Conservation (phyloP, 1,284 basidiomycete genomes). For the Exsudoporus floridanus region DNA sequence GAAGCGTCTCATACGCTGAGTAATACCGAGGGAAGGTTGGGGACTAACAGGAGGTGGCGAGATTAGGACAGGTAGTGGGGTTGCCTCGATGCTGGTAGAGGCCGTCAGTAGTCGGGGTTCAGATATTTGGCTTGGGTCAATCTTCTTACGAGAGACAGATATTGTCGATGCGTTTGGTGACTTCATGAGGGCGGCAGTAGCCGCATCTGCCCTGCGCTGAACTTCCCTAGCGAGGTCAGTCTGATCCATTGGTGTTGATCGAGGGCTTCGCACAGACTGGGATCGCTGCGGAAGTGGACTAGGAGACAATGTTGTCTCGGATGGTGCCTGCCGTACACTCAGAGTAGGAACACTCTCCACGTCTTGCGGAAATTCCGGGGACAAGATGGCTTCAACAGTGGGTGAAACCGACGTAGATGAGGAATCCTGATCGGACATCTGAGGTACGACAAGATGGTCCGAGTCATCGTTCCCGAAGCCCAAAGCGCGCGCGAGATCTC, state of each 20-base stretch:
- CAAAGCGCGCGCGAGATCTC: conserved; percentile 68
- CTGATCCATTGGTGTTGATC: conserved; percentile 43
- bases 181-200: conserved; percentile 66
- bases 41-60: conserved; percentile 28
- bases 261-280: conserved; percentile 39
- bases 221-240: conserved; percentile 61
- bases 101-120: conserved; percentile 70
- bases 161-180: conserved; percentile 40
- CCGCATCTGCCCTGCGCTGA: conserved; percentile 67
- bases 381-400: conserved; percentile 32
- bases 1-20: conserved; percentile 68
- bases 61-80: conserved; percentile 55
- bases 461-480: conserved; percentile 52
- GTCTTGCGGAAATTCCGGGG: conserved; percentile 23
- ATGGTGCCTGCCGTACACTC: conserved; percentile 3
- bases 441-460: conserved; percentile 24
- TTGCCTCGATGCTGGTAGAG: conserved; percentile 72
- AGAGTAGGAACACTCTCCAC: conserved; percentile 16
- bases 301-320: conserved; percentile 15
- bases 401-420: conserved; percentile 29
- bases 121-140: conserved; percentile 71
- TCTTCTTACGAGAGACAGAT: conserved; percentile 55
- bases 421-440: conserved; percentile 19
- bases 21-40: conserved; percentile 49
- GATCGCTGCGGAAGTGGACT: conserved; percentile 32